These are phyloP conservation scores for Euphorbia pulcherrima DNA, from an alignment of 345 rosid species.

Conservation along the genomic window DNA sequence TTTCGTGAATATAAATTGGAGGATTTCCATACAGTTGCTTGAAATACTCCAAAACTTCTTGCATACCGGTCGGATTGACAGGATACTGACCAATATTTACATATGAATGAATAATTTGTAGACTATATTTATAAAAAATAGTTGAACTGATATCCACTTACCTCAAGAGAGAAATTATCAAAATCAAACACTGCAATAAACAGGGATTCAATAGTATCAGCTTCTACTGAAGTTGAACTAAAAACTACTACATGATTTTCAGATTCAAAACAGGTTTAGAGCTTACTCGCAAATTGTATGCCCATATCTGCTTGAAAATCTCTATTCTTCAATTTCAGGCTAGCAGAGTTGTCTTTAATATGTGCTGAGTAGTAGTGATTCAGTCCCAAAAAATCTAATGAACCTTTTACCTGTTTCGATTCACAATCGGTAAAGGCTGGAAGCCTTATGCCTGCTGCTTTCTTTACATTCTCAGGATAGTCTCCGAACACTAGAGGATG, in stretches of 20 bases:
- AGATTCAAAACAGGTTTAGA: too few species aligned
- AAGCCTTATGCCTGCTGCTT: slow-evolving; percentile 56
- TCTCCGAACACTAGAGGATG: slow-evolving; percentile 71
- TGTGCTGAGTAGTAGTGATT: slow-evolving; percentile 30
- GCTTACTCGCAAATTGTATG: slow-evolving; percentile 18
- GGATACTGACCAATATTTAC: slow-evolving; percentile 17
- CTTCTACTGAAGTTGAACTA: too few species aligned
- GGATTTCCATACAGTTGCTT: slow-evolving; percentile 41
- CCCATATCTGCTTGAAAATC: slow-evolving; percentile 41
- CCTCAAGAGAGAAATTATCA: too few species aligned
- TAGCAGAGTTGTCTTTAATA: slow-evolving; percentile 28
- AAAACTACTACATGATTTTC: too few species aligned
- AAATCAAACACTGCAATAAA: too few species aligned
- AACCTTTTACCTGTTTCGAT: slow-evolving; percentile 54
- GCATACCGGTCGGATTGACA: slow-evolving; percentile 36
- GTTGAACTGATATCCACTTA: too few species aligned
- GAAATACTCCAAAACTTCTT: slow-evolving; percentile 26
- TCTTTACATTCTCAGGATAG: slow-evolving; percentile 63
- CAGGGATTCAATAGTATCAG: too few species aligned
- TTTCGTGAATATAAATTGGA: slow-evolving; percentile 40
- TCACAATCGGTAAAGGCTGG: slow-evolving; percentile 55
- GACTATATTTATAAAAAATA: too few species aligned
- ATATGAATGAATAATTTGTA: too few species aligned
- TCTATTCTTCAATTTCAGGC: slow-evolving; percentile 20
- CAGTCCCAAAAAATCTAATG: slow-evolving; percentile 60